Conservation (phyloP, 2,329 filamentous ascomycete species). For the Talaromyces pinophilus region DNA sequence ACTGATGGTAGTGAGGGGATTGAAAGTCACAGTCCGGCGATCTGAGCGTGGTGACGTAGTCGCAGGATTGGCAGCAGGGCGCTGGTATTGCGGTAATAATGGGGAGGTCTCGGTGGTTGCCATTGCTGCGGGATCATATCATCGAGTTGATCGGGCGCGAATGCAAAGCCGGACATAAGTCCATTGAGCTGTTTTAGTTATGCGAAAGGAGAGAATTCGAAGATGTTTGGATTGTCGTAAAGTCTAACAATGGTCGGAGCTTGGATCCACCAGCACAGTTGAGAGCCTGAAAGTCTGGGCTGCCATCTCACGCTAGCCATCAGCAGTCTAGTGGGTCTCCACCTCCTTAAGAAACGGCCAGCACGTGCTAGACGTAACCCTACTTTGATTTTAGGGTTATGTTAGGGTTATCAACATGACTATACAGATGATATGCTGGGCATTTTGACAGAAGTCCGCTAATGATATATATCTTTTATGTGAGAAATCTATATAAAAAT, state of each 20-base stretch:
- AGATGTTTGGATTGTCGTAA: constrained; percentile 2
- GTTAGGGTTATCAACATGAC: too few species aligned
- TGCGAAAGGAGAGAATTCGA: neutral
- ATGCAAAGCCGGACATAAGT: neutral
- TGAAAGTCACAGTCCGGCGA: constrained; percentile 51
- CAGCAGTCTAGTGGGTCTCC: neutral
- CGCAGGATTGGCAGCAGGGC: constrained; percentile 27
- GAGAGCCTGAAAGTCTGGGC: constrained; percentile 8
- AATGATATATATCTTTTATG: neutral
- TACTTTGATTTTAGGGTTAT: neutral
- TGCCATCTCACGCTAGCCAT: neutral
- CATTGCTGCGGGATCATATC: constrained; percentile 29
- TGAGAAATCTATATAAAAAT: neutral
- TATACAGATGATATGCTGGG: neutral
- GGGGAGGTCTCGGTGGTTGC: constrained; percentile 46
- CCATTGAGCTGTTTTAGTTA: constrained; percentile 5
- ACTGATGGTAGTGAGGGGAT: constrained; percentile 49
- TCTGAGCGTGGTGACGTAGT: constrained; percentile 43
- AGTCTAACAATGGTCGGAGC: constrained; percentile 14
- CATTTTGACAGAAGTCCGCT: too few species aligned
- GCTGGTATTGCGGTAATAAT: constrained; percentile 42
- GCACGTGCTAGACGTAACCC: neutral
- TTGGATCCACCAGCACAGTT: constrained; percentile 14
- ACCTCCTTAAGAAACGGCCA: neutral
- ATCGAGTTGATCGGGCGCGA: neutral